Percentiles rank a stretch among this genome's conserved stretches.
Evolutionary conservation across 2,329 filamentous ascomycete species (phyloP).

Genomic region (Intubia oerlemansii): DNA sequence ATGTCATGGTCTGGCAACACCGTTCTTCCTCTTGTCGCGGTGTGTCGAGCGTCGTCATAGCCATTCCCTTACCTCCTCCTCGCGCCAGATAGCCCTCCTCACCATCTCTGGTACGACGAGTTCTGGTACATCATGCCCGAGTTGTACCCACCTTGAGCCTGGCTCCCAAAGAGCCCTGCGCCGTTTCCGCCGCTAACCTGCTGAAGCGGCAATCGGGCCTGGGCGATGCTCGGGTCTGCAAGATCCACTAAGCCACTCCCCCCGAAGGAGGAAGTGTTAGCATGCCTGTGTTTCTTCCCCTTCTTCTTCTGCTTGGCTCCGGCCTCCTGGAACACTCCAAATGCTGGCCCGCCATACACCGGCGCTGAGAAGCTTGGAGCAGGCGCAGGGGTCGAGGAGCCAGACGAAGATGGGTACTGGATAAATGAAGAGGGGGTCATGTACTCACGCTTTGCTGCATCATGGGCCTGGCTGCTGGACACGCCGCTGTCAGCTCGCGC

Average conservation of each 20-base stretch:
- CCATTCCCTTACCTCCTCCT: no score
- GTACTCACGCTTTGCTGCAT: conserved; percentile 98
- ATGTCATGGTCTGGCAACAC: no score
- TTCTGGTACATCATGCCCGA: conserved; percentile 59
- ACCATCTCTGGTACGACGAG: conserved; percentile 51
- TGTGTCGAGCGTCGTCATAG: no score
- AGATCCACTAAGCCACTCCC: conserved; percentile 99
- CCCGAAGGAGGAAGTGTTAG: conserved; percentile 99
- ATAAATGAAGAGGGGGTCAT: conserved; percentile 71
- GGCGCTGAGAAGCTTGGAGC: conserved; percentile 77
- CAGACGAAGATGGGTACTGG: conserved; percentile 53
- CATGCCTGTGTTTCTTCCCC: conserved; percentile 99
- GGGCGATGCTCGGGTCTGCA: conserved; percentile 99
- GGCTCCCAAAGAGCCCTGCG: conserved; percentile 76
- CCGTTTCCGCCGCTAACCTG: conserved; percentile 66
- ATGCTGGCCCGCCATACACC: conserved; percentile 71
- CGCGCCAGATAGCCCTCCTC: no score
- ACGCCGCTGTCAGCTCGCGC: no score
- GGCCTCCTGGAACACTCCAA: conserved; percentile 76
- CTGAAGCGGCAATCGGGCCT: conserved; percentile 80
- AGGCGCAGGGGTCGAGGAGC: conserved; percentile 68
- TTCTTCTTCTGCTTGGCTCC: conserved; percentile 99
- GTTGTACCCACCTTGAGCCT: conserved; percentile 89
- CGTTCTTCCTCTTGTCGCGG: no score
- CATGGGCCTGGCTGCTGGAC: conserved; percentile 57